These are phyloP conservation scores for Penicillium digitatum DNA, from an alignment of 2,329 filamentous ascomycete genomes.

Conservation along the genomic window DNA sequence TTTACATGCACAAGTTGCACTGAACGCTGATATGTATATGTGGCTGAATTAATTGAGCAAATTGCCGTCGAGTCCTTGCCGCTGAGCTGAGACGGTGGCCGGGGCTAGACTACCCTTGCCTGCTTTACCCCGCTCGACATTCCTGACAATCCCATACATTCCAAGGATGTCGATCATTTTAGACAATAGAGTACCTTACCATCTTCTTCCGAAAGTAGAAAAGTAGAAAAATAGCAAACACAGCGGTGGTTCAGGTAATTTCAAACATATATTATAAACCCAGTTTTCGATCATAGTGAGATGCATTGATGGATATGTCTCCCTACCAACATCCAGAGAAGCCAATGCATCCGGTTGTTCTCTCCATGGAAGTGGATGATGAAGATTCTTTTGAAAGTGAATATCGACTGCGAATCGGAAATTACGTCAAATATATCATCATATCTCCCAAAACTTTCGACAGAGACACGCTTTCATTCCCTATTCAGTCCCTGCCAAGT, in stretches of 20 bases:
- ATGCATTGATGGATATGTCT: too few relatives aligned
- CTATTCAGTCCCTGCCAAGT: constrained; percentile 2
- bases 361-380: constrained; percentile 7
- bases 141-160: too few relatives aligned
- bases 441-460: constrained; percentile 6
- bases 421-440: constrained; percentile 4
- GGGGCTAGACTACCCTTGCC: neutral
- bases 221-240: neutral
- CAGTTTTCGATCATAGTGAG: neutral
- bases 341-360: neutral
- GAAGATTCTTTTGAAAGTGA: constrained; percentile 4
- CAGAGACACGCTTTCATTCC: constrained; percentile 7
- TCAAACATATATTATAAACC: neutral
- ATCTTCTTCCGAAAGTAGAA: too few relatives aligned
- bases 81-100: neutral
- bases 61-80: neutral
- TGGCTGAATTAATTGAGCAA: neutral
- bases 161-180: neutral
- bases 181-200: neutral
- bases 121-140: neutral
- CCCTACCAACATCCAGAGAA: neutral
- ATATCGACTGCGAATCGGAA: constrained; percentile 6
- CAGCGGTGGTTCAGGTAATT: neutral
- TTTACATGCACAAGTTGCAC: neutral
- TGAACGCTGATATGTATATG: neutral